Conservation (phyloP, 768 basidiomycete genomes). For the Boletus reticuloceps region DNA sequence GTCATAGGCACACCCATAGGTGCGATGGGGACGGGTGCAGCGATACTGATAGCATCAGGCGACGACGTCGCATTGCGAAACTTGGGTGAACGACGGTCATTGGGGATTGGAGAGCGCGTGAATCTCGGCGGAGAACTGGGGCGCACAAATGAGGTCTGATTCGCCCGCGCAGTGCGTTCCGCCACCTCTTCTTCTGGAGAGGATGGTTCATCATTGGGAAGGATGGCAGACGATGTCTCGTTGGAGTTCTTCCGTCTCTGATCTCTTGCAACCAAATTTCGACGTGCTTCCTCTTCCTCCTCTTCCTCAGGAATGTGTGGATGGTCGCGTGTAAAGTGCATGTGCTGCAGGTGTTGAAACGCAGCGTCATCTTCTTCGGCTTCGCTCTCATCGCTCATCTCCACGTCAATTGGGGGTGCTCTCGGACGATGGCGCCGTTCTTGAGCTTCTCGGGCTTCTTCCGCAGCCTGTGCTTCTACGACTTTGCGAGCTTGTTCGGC, state of each 20-base stretch:
- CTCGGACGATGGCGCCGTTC: conserved; percentile 41
- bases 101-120: conserved; percentile 19
- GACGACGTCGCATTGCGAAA: conserved; percentile 28
- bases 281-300: conserved; percentile 47
- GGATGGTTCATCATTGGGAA: conserved; percentile 17
- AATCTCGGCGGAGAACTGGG: conserved; percentile 16
- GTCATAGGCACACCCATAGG: conserved; percentile 19
- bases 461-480: conserved; percentile 40
- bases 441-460: conserved; percentile 52
- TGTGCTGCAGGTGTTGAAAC: conserved; percentile 35
- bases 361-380: conserved; percentile 51
- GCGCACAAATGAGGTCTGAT: conserved; percentile 13
- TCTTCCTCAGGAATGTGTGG: conserved; percentile 71
- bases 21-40: conserved; percentile 22
- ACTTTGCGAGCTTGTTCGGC: conserved; percentile 68
- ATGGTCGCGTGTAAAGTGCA: conserved; percentile 44
- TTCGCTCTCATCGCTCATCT: conserved; percentile 82
- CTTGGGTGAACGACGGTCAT: conserved; percentile 20
- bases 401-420: conserved; percentile 69
- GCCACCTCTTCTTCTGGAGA: conserved; percentile 9
- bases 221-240: conserved; percentile 35
- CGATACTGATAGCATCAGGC: conserved; percentile 22
- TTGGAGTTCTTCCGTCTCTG: conserved; percentile 21
- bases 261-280: conserved; percentile 22
- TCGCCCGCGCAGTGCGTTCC: conserved; percentile 15